Base-by-base conservation (phyloP, 2,329 filamentous ascomycete genomes). In the Juglanconis sp. region DNA sequence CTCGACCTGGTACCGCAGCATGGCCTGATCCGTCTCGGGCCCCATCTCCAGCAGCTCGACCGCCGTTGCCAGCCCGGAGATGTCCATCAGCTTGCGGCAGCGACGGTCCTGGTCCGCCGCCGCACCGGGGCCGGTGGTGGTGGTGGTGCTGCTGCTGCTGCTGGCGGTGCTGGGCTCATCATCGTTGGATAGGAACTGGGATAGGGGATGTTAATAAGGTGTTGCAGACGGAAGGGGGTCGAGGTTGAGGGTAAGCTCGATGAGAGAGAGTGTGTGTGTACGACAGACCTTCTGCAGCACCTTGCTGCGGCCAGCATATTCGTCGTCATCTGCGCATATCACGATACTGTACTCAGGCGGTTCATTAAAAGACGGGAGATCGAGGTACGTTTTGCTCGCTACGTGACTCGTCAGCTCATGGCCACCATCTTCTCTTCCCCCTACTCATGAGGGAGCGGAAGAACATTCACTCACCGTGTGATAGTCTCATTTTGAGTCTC, bases 1-100 rank as follows among this genome's bases (percentile, higher is more conserved):
- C 58, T 63, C 61, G 58, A 63, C 51, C 55, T 63, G 61, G 11
- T 63, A 63, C 51, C 61, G 59, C 13, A 63, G 61, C 61, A 63
- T 63, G 38, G 61, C 61, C 51, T 56, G 38, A 51, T 63, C 61
- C 35, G 61, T 63, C 46, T 53, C 38, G 10, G 61, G 61, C 30
- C 61, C 61, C 35, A 63, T 55, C 58, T 63, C 61, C 40, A 63
- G 35, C 15, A 63, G 58, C 61, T 63, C 61, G 47, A 63, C 42
- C 44, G 52, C 48, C 34, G 59, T 58, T 32, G 51, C 17, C 17
- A 52, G 56, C 34, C 61, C 61, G 13, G 61, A 63, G 58, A 63
- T 58, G 61, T 63, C 61, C 54, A 63, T 57, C 46, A 63, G 51
- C 61, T 61, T 63, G 34, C 61, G 61, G 54, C 55, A 61, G 58